Evolutionary conservation across 352 stramenopile genomes (phyloP).

Genomic region (Blastocystis sp.): DNA sequence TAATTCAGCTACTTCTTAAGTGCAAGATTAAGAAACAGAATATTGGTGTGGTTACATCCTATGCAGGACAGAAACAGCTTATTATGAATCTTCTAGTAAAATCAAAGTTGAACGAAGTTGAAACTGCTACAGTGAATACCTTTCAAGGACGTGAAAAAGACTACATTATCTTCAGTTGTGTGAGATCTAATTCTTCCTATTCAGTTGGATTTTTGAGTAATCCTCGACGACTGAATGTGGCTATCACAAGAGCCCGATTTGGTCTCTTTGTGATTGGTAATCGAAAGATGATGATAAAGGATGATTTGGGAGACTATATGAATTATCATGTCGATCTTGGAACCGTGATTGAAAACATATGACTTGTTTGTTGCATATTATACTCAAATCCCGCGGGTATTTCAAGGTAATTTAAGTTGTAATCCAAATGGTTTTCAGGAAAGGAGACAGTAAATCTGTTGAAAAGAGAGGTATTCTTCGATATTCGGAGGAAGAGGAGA

Average conservation of each 20-base stretch:
- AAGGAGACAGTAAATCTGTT: no score
- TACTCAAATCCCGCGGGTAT: no score
- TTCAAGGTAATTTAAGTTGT: no score
- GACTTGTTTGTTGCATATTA: no score
- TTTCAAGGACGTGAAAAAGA: conserved; percentile 99
- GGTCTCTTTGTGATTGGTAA: conserved; percentile 96
- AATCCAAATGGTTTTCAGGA: no score
- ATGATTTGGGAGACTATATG: neutral
- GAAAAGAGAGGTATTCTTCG: no score
- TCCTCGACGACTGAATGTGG: conserved; percentile 94
- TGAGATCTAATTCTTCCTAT: conserved; percentile 95
- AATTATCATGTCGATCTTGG: neutral
- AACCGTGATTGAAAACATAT: neutral
- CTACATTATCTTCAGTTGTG: conserved; percentile 93
- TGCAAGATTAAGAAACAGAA: conserved; percentile 83
- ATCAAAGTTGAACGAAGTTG: conserved; percentile 76
- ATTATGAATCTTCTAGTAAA: conserved; percentile 89
- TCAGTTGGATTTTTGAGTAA: conserved; percentile 99
- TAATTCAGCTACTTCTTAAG: conserved; percentile 92
- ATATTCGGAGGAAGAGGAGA: no score
- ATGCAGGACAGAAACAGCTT: conserved; percentile 93
- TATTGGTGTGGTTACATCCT: conserved; percentile 94
- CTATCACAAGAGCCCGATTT: conserved; percentile 93
- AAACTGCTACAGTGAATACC: conserved; percentile 96
- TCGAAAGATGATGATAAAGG: conserved; percentile 81